Evolutionary conservation across 2,329 filamentous ascomycete species (phyloP).

Genomic region (Simplicillium aogashimaense): DNA sequence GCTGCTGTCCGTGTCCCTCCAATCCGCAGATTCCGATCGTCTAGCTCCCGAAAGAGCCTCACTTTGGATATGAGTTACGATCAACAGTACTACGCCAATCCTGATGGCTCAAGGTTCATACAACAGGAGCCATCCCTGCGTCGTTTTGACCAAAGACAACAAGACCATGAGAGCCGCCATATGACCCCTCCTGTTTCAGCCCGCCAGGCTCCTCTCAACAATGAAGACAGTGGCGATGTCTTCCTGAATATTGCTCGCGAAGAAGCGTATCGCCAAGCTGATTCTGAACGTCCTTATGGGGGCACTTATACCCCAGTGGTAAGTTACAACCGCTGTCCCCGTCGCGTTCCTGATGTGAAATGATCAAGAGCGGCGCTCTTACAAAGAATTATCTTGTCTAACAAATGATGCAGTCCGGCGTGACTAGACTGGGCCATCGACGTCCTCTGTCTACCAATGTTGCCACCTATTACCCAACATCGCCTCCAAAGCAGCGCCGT

Average conservation of each 20-base stretch:
- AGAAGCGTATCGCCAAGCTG: conserved; percentile 29
- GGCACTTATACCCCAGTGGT: conserved; percentile 31
- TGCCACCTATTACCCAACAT: conserved; percentile 35
- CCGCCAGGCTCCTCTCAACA: conserved; percentile 21
- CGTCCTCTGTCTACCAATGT: conserved; percentile 44
- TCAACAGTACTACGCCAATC: conserved; percentile 33
- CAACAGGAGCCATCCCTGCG: conserved; percentile 40
- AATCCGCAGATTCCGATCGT: conserved; percentile 46
- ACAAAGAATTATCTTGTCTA: not conserved
- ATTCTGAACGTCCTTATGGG: conserved; percentile 21
- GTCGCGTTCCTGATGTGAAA: not conserved
- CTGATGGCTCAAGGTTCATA: conserved; percentile 27
- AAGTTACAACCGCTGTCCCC: conserved; percentile 20
- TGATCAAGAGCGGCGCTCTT: not conserved
- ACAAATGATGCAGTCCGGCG: conserved; percentile 31
- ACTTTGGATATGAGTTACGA: conserved; percentile 41
- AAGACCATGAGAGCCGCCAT: conserved; percentile 17
- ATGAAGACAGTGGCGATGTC: conserved; percentile 47
- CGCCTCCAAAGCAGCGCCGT: conserved; percentile 39
- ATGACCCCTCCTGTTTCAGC: conserved; percentile 31
- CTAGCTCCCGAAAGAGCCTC: conserved; percentile 45
- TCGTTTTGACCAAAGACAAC: conserved; percentile 34
- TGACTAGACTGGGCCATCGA: conserved; percentile 34
- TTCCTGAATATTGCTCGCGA: conserved; percentile 50
- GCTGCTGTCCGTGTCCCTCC: conserved; percentile 36